Conservation (phyloP, 345 rosid genomes). For the Arabidopsis arenosa region DNA sequence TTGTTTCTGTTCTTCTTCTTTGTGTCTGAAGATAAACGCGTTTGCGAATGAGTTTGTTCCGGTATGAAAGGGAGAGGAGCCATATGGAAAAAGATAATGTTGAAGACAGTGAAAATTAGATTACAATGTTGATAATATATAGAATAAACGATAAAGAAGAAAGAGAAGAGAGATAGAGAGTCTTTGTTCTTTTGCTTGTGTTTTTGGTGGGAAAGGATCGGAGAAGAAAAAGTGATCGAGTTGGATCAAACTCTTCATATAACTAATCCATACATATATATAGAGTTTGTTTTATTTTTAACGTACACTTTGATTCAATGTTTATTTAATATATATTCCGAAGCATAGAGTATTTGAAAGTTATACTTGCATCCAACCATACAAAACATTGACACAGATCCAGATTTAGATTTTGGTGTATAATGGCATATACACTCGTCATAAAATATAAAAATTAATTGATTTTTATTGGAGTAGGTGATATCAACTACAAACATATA, state of each 20-base stretch:
- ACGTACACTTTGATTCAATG: not conserved
- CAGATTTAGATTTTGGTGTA: conserved; percentile 47
- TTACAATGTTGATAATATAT: conserved; percentile 21
- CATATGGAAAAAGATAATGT: conserved; percentile 47
- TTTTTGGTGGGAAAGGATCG: conserved; percentile 45
- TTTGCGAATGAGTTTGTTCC: conserved; percentile 46
- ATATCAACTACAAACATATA: conserved; percentile 31
- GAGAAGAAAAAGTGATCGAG: conserved; percentile 28
- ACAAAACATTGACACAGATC: conserved; percentile 45
- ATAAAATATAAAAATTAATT: not conserved
- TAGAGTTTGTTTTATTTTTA: conserved; percentile 3
- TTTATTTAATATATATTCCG: not conserved
- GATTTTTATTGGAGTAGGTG: conserved; percentile 35
- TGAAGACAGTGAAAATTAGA: conserved; percentile 19
- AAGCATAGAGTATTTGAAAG: not conserved
- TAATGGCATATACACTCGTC: conserved; percentile 21
- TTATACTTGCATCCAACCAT: conserved; percentile 30
- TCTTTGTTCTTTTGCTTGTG: conserved; percentile 37
- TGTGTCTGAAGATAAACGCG: conserved; percentile 37
- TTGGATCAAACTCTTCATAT: conserved; percentile 26
- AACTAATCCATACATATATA: conserved; percentile 30
- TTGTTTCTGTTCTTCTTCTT: conserved; percentile 40
- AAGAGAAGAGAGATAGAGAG: conserved; percentile 31
- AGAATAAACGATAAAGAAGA: conserved; percentile 12
- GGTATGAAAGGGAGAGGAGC: conserved; percentile 69